A percentile compares a stretch with the other conserved stretches of the same genome.
phyloP scores from a whole-genome alignment of 495 filamentous ascomycete genomes.

The Choiromyces venosus region DNA sequence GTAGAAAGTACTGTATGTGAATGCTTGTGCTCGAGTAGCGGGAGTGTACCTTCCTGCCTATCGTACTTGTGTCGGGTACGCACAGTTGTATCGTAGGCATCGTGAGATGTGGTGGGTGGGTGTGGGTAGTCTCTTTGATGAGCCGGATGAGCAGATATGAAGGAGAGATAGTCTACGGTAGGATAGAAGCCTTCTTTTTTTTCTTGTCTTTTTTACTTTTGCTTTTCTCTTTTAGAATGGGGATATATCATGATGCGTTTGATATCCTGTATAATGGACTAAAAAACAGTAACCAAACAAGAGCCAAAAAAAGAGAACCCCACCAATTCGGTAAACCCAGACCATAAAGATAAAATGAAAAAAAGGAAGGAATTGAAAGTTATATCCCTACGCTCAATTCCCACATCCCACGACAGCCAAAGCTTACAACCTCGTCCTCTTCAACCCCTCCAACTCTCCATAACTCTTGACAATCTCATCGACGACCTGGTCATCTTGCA shows the following conservation, averaged over 20 bases:
- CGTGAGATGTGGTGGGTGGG: background rate
- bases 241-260: background rate
- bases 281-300: background rate
- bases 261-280: background rate
- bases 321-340: background rate
- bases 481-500: constrained; percentile 24
- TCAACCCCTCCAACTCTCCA: constrained; percentile 30
- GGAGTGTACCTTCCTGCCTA: too few species aligned
- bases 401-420: background rate
- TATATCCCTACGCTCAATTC: background rate
- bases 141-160: background rate
- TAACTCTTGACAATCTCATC: constrained; percentile 34
- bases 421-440: background rate
- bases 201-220: too few species aligned
- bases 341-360: background rate
- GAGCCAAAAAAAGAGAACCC: background rate
- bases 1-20: too few species aligned
- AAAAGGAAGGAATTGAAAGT: background rate
- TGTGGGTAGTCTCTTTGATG: background rate
- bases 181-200: too few species aligned
- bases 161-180: background rate
- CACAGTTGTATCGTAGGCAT: too few species aligned
- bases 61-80: too few species aligned
- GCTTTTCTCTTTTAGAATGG: background rate
- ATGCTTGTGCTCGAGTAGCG: too few species aligned